Percentiles rank a stretch among this genome's conserved stretches.
Conservation (phyloP, 2,329 filamentous ascomycete genomes). For the Grosmannia clavigera region DNA sequence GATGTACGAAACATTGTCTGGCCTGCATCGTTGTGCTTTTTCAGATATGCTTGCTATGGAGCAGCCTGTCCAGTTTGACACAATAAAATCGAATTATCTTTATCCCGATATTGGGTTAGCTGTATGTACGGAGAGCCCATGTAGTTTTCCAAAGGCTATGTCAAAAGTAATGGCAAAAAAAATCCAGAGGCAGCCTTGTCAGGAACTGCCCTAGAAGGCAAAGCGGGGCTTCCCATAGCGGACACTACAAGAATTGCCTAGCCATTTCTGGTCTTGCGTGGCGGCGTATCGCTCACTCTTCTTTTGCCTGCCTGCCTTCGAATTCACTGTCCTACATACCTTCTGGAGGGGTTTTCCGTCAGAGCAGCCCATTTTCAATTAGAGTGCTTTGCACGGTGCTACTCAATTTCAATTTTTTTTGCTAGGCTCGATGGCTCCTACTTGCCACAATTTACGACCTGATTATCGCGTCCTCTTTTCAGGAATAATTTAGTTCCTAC, state of each 20-base stretch:
- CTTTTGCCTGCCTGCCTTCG: background rate
- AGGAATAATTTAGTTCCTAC: background rate
- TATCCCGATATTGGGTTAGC: too few relatives aligned
- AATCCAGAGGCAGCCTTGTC: background rate
- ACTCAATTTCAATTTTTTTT: background rate
- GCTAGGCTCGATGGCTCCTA: background rate
- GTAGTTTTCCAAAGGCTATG: too few relatives aligned
- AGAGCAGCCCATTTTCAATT: background rate
- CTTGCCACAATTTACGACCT: background rate
- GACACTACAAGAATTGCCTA: background rate
- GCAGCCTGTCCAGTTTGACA: background rate
- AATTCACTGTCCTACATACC: background rate
- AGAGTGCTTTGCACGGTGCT: background rate
- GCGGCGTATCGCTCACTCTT: background rate
- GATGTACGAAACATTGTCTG: background rate
- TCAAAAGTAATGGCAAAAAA: background rate
- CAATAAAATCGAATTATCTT: too few relatives aligned
- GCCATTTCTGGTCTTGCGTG: background rate
- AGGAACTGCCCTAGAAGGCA: background rate
- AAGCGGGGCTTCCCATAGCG: background rate
- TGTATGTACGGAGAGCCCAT: too few relatives aligned
- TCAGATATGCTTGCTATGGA: background rate
- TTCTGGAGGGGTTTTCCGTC: background rate
- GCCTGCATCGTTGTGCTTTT: background rate
- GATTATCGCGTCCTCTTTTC: background rate